Conservation (phyloP, 371 early-diverging fungal genomes). For the Mucor racemosus region DNA sequence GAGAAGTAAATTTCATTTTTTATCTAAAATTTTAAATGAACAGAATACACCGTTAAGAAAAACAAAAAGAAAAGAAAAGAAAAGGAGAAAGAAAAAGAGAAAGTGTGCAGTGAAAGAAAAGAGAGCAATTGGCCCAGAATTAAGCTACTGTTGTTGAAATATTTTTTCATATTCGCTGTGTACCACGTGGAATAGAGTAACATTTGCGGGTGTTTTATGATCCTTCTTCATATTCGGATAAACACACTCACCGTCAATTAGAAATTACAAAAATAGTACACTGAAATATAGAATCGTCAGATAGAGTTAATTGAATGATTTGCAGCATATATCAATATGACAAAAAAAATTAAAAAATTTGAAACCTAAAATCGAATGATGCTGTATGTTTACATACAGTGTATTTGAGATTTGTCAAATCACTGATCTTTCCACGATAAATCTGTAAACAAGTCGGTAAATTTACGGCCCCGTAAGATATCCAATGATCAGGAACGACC, state of each 20-base stretch:
- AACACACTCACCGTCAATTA: slow-evolving; percentile 14
- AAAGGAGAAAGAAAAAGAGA: background rate
- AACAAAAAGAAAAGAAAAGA: background rate
- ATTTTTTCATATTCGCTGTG: slow-evolving; percentile 1
- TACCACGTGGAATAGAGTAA: slow-evolving; percentile 23
- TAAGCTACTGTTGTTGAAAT: slow-evolving; percentile 17
- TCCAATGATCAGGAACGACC: background rate
- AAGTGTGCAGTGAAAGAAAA: background rate
- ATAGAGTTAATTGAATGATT: no score
- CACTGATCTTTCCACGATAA: background rate
- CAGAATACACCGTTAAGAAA: background rate
- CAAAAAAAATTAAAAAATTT: no score
- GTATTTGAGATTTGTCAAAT: background rate
- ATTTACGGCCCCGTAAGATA: background rate
- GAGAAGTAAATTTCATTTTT: slow-evolving; percentile 19
- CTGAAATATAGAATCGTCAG: no score
- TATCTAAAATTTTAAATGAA: background rate
- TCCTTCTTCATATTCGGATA: slow-evolving; percentile 14
- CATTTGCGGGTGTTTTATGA: slow-evolving; percentile 18
- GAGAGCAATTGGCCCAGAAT: background rate
- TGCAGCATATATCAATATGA: no score
- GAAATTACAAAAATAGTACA: background rate
- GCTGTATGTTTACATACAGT: background rate
- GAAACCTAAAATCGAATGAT: background rate
- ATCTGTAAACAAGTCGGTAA: background rate